Evolutionary conservation across 2,329 filamentous ascomycete genomes (phyloP).

Genomic region (Rutstroemia sp.): DNA sequence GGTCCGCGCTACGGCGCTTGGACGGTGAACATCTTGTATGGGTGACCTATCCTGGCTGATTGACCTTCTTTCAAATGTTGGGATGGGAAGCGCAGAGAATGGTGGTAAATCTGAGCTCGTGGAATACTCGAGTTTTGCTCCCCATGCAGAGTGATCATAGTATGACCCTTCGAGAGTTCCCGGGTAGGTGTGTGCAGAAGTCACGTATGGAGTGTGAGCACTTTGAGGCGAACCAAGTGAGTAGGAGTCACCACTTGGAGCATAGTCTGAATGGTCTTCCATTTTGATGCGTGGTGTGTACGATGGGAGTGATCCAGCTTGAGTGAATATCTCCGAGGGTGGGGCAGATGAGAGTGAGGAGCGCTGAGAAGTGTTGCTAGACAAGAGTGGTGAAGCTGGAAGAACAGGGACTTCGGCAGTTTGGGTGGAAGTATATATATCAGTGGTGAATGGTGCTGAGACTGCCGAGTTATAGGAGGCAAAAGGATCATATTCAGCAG

Average conservation of each 20-base stretch:
- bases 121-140: slow-evolving; percentile 24
- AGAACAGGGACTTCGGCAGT: slow-evolving; percentile 29
- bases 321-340: slow-evolving; percentile 26
- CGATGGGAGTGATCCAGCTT: slow-evolving; percentile 24
- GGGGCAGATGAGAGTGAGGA: slow-evolving; percentile 30
- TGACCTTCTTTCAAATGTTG: slow-evolving; percentile 23
- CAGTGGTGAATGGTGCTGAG: slow-evolving; percentile 38
- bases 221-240: slow-evolving; percentile 23
- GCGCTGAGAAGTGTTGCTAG: slow-evolving; percentile 26
- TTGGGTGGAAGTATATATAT: slow-evolving; percentile 37
- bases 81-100: slow-evolving; percentile 22
- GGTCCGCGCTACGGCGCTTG: slow-evolving; percentile 21
- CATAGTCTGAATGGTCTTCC: slow-evolving; percentile 27
- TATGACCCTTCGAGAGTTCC: slow-evolving; percentile 24
- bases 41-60: slow-evolving; percentile 19
- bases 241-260: slow-evolving; percentile 18
- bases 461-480: slow-evolving; percentile 38
- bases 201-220: slow-evolving; percentile 17
- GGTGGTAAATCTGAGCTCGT: slow-evolving; percentile 22
- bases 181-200: slow-evolving; percentile 21
- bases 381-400: slow-evolving; percentile 26
- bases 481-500: slow-evolving; percentile 46
- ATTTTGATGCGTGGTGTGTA: slow-evolving; percentile 28
- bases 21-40: slow-evolving; percentile 15
- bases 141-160: slow-evolving; percentile 23